Conservation (phyloP, 371 early-diverging fungal genomes). For the Polyrhizophydium stewartii region DNA sequence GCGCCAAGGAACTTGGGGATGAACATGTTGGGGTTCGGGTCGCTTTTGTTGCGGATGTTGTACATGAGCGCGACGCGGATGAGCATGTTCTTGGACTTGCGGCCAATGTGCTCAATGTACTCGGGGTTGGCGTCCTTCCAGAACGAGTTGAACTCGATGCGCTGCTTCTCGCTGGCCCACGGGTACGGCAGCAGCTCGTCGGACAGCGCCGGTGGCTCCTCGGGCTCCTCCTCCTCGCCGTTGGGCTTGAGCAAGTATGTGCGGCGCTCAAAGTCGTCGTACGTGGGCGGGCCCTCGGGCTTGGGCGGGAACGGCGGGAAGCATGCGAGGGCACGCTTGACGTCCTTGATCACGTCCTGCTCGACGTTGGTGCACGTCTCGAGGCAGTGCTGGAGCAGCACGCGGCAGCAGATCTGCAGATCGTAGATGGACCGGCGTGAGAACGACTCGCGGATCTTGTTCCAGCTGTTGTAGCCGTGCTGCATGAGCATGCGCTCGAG, state of each 20-base stretch:
- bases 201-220: background rate
- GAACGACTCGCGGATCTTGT: conserved; percentile 50
- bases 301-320: background rate
- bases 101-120: conserved; percentile 66
- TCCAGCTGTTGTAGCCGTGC: conserved; percentile 77
- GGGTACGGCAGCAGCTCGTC: conserved; percentile 9
- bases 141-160: conserved; percentile 47
- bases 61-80: conserved; percentile 72
- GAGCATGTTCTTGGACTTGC: conserved; percentile 61
- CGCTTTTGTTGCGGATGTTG: conserved; percentile 61
- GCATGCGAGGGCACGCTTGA: conserved; percentile 8
- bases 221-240: background rate
- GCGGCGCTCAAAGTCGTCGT: background rate
- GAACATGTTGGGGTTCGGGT: conserved; percentile 33
- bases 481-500: conserved; percentile 82
- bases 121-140: conserved; percentile 64
- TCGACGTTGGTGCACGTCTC: conserved; percentile 7
- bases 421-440: conserved; percentile 53
- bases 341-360: conserved; percentile 20
- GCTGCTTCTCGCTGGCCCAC: conserved; percentile 10
- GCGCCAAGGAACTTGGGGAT: conserved; percentile 55
- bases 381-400: conserved; percentile 20
- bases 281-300: background rate
- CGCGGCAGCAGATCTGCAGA: conserved; percentile 21
- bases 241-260: background rate